Percentiles rank a stretch among this genome's conserved stretches.
Conservation (phyloP, 495 filamentous ascomycete species). For the Penicillium nucicola region DNA sequence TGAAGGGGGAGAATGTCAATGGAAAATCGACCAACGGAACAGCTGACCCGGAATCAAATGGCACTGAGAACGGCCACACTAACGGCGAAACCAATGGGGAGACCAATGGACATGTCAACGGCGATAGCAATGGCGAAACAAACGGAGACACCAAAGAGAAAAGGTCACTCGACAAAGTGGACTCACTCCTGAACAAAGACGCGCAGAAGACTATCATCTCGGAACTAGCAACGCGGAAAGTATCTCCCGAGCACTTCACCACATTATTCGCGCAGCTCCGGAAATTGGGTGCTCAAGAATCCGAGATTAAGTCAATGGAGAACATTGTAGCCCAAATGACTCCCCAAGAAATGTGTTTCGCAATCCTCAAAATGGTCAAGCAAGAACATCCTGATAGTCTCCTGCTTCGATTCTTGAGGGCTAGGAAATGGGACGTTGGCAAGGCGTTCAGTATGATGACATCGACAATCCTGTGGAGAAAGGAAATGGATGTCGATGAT, state of each 20-base stretch:
- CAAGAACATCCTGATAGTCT: constrained; percentile 70
- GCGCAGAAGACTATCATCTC: constrained; percentile 9
- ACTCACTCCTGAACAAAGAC: constrained; percentile 13
- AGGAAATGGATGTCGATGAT: constrained; percentile 74
- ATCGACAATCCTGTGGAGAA: constrained; percentile 81
- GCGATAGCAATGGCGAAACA: background rate
- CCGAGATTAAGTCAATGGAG: constrained; percentile 23
- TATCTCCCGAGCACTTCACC: constrained; percentile 12
- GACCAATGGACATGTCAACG: background rate
- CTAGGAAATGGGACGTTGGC: constrained; percentile 87
- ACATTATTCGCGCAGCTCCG: constrained; percentile 13
- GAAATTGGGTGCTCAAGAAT: constrained; percentile 16
- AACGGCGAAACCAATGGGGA: constrained; percentile 1
- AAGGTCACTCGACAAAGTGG: constrained; percentile 18
- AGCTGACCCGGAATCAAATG: background rate
- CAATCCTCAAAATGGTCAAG: constrained; percentile 24
- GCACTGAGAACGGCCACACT: background rate
- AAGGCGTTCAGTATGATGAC: constrained; percentile 86
- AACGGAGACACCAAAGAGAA: constrained; percentile 3
- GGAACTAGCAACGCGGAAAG: constrained; percentile 15
- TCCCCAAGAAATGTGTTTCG: constrained; percentile 24
- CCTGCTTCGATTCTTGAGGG: constrained; percentile 80
- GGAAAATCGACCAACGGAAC: background rate
- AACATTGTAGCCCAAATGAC: constrained; percentile 17
- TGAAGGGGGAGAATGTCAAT: constrained; percentile 7